Evolutionary conservation across 2,329 filamentous ascomycete species (phyloP).

Genomic region (Aquanectria penicillioides): DNA sequence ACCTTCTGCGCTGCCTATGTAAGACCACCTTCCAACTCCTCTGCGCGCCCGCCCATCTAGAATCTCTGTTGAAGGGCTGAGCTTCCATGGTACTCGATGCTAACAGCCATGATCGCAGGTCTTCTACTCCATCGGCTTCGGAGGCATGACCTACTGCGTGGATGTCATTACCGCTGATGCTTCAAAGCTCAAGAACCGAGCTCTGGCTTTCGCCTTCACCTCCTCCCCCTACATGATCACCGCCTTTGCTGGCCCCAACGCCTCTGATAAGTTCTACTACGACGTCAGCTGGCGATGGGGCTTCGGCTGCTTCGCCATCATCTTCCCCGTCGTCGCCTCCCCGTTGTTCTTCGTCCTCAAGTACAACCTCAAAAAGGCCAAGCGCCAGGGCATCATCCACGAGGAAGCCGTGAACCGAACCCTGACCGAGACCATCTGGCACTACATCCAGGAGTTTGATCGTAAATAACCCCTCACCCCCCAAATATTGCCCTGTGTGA

Average conservation of each 20-base stretch:
- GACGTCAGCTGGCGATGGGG: conserved; percentile 40
- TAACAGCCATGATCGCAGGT: conserved; percentile 48
- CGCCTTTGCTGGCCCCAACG: conserved; percentile 48
- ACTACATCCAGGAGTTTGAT: conserved; percentile 36
- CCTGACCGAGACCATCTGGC: conserved; percentile 52
- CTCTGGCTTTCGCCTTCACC: conserved; percentile 51
- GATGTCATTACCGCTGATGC: conserved; percentile 75
- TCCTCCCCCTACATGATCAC: conserved; percentile 58
- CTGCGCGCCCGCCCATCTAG: background rate
- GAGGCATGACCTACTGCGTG: conserved; percentile 69
- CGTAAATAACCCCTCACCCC: conserved; percentile 30
- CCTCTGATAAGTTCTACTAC: conserved; percentile 36
- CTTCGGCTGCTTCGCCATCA: conserved; percentile 72
- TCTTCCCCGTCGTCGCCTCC: conserved; percentile 67
- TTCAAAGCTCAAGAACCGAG: conserved; percentile 53
- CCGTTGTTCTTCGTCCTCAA: conserved; percentile 67
- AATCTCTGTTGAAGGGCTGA: too few species aligned
- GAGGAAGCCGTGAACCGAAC: conserved; percentile 54
- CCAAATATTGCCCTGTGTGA: conserved; percentile 6
- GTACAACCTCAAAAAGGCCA: conserved; percentile 66
- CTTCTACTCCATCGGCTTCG: conserved; percentile 70
- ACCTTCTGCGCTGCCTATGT: conserved; percentile 63
- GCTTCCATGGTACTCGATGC: background rate
- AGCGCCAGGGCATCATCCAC: conserved; percentile 56
- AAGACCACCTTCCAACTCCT: conserved; percentile 1